Evolutionary conservation across 164 flowering plant species (phyloP).

Genomic region (Taxillus chinensis): DNA sequence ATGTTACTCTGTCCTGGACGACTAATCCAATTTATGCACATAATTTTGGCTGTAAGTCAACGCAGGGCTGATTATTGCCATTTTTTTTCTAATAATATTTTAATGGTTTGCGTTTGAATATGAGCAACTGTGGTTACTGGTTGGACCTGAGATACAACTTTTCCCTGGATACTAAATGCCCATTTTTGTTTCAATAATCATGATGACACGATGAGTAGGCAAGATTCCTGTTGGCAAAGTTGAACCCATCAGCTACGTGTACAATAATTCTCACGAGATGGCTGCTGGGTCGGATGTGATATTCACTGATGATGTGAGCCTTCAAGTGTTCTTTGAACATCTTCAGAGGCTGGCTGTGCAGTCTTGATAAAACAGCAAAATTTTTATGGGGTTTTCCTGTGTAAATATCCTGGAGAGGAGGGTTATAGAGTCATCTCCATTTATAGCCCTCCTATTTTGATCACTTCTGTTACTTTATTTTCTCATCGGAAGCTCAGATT

Average conservation of each 20-base stretch:
- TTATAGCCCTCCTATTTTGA: background rate
- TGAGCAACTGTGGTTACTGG: background rate
- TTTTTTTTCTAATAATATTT: too few species aligned
- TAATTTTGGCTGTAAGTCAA: too few species aligned
- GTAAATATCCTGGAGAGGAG: slow-evolving; percentile 5
- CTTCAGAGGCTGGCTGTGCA: slow-evolving; percentile 93
- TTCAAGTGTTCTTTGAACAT: slow-evolving; percentile 91
- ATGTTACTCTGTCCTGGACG: too few species aligned
- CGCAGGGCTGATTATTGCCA: too few species aligned
- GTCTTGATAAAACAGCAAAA: slow-evolving; percentile 25
- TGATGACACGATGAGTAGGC: slow-evolving; percentile 37
- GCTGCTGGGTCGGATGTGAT: slow-evolving; percentile 81
- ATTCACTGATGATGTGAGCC: slow-evolving; percentile 91
- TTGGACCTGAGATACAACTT: background rate
- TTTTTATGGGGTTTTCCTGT: background rate
- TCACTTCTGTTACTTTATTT: background rate
- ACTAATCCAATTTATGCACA: too few species aligned
- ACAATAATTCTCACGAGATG: slow-evolving; percentile 60
- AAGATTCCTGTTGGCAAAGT: slow-evolving; percentile 74
- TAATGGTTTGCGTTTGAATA: too few species aligned
- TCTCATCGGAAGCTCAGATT: slow-evolving; percentile 1
- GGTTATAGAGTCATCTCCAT: background rate
- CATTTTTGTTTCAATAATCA: background rate
- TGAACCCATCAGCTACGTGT: slow-evolving; percentile 89
- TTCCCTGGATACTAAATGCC: background rate